Percentiles rank a stretch among this genome's conserved stretches.
These are phyloP conservation scores for Simmondsia chinensis DNA, from an alignment of 148 eudicot genomes.

Conservation along the genomic window DNA sequence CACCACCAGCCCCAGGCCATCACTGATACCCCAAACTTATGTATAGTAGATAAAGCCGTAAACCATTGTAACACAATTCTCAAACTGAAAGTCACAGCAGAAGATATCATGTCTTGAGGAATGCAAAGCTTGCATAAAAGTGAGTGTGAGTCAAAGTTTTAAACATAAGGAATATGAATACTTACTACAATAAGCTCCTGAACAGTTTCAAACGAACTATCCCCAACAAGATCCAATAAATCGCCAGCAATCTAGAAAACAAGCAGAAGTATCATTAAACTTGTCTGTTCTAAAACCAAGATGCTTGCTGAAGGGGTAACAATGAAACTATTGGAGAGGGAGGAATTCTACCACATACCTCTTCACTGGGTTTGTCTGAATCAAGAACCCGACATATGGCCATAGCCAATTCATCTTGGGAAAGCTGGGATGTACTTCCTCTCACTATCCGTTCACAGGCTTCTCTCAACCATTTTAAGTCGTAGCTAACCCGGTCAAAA, in stretches of 20 bases:
- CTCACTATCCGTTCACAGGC: constrained; percentile 62
- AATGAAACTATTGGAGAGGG: not conserved
- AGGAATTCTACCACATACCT: constrained; percentile 31
- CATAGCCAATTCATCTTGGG: constrained; percentile 89
- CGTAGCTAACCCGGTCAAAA: constrained; percentile 35
- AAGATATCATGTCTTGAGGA: too few species aligned
- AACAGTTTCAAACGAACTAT: constrained; percentile 80
- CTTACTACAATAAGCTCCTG: constrained; percentile 82
- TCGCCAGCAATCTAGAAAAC: constrained; percentile 82
- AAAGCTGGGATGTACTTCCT: constrained; percentile 67
- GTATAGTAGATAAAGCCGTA: too few species aligned
- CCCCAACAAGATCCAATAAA: constrained; percentile 92
- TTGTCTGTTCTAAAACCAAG: not conserved
- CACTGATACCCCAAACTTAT: too few species aligned
- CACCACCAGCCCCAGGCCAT: too few species aligned
- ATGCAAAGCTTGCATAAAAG: too few species aligned
- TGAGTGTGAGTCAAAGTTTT: not conserved
- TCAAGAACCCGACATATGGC: constrained; percentile 87
- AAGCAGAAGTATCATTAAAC: constrained; percentile 1
- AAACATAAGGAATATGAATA: constrained; percentile 1
- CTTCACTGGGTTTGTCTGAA: constrained; percentile 93
- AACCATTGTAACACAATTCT: too few species aligned
- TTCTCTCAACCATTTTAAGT: constrained; percentile 77
- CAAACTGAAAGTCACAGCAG: too few species aligned
- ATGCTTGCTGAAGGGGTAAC: not conserved